Conservation (phyloP, 148 eudicot genomes). For the Rhododendron molle region DNA sequence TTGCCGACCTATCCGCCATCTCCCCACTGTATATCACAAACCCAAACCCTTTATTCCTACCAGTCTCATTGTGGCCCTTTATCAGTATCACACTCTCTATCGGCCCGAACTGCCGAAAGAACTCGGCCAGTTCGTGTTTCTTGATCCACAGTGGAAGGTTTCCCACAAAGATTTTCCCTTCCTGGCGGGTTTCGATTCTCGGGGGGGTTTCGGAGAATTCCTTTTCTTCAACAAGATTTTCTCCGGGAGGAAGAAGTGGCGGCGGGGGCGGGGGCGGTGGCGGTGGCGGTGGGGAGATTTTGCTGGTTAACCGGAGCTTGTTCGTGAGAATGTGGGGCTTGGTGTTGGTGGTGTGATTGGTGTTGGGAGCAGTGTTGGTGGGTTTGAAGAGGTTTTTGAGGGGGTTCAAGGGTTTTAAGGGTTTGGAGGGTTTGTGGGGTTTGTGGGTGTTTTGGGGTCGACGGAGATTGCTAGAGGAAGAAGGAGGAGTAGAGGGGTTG, state of each 20-base stretch:
- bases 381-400: conserved; percentile 44
- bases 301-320: conserved; percentile 74
- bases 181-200: conserved; percentile 41
- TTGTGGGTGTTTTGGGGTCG: conserved; percentile 46
- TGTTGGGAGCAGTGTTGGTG: conserved; percentile 13
- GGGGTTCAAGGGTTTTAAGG: conserved; percentile 39
- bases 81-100: conserved; percentile 74
- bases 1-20: conserved; percentile 53
- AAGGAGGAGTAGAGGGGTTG: conserved; percentile 31
- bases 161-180: conserved; percentile 86
- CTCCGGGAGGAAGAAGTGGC: not conserved
- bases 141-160: conserved; percentile 81
- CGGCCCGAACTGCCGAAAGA: conserved; percentile 87
- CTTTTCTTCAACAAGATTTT: not conserved
- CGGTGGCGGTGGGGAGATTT: conserved; percentile 68
- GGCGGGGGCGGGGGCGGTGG: conserved; percentile 8
- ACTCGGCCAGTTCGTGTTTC: conserved; percentile 65
- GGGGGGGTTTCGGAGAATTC: not conserved
- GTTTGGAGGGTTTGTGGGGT: conserved; percentile 27
- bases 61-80: conserved; percentile 63
- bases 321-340: conserved; percentile 21
- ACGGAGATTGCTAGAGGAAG: conserved; percentile 34
- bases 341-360: conserved; percentile 2
- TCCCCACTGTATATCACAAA: conserved; percentile 65
- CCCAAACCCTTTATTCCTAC: conserved; percentile 86